Conservation (phyloP, 371 early-diverging fungal genomes). For the Massospora cicadina region DNA sequence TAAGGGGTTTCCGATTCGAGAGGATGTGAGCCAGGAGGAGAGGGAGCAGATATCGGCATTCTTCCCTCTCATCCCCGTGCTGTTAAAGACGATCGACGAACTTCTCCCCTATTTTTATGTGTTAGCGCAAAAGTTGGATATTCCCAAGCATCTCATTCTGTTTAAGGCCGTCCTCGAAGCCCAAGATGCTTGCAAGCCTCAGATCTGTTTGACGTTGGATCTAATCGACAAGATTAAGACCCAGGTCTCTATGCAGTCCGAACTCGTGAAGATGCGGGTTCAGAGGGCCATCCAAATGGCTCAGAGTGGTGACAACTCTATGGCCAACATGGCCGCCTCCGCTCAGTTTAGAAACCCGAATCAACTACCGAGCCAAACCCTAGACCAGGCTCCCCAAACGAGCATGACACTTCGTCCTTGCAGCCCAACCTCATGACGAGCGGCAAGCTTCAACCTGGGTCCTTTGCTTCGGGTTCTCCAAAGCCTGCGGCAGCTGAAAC, state of each 20-base stretch:
- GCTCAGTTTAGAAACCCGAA: no score
- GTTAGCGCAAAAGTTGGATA: neutral
- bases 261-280: neutral
- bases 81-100: neutral
- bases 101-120: neutral
- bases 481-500: neutral
- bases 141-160: neutral
- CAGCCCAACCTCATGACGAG: neutral
- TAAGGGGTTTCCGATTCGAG: neutral
- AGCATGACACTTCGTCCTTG: neutral
- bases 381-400: neutral
- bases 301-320: no score
- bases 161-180: neutral
- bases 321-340: no score
- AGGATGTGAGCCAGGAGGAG: neutral
- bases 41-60: neutral
- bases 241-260: neutral
- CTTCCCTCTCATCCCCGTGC: neutral
- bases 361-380: neutral
- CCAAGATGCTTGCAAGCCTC: neutral
- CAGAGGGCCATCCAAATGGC: neutral
- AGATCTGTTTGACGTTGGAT: neutral
- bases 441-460: neutral
- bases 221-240: neutral
- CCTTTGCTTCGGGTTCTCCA: neutral